Conservation (phyloP, 148 eudicot genomes). For the Cornus controversa region DNA sequence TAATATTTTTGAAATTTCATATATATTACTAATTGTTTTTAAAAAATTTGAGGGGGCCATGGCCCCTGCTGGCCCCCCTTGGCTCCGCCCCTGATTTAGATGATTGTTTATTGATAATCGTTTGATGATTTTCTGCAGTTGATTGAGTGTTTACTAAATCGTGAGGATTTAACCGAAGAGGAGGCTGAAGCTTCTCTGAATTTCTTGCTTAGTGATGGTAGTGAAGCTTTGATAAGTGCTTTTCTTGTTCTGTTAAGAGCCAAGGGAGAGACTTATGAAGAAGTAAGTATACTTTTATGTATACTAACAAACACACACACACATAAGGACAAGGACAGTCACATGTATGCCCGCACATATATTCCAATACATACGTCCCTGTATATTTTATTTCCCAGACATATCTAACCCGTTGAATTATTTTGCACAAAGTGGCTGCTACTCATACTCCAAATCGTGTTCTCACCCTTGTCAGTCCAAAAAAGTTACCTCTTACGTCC, state of each 20-base stretch:
- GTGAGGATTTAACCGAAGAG: slow-evolving; percentile 54
- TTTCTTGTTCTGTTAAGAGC: slow-evolving; percentile 81
- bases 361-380: background rate
- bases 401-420: no score
- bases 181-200: slow-evolving; percentile 78
- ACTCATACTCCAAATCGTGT: no score
- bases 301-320: background rate
- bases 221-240: slow-evolving; percentile 72
- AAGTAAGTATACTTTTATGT: slow-evolving; percentile 35
- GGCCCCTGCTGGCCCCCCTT: no score
- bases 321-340: background rate
- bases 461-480: no score
- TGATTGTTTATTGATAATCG: slow-evolving; percentile 4
- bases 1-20: no score
- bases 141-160: slow-evolving; percentile 50
- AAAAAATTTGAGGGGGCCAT: no score
- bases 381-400: no score
- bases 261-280: slow-evolving; percentile 86
- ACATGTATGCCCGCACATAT: background rate
- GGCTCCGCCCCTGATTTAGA: background rate
- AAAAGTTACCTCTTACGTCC: no score
- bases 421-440: no score
- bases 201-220: slow-evolving; percentile 57
- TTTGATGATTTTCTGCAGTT: slow-evolving; percentile 42
- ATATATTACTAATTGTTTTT: no score